These are phyloP conservation scores for Eragrostis tef DNA, from an alignment of 202 grass and related monocot genomes.

Conservation along the genomic window DNA sequence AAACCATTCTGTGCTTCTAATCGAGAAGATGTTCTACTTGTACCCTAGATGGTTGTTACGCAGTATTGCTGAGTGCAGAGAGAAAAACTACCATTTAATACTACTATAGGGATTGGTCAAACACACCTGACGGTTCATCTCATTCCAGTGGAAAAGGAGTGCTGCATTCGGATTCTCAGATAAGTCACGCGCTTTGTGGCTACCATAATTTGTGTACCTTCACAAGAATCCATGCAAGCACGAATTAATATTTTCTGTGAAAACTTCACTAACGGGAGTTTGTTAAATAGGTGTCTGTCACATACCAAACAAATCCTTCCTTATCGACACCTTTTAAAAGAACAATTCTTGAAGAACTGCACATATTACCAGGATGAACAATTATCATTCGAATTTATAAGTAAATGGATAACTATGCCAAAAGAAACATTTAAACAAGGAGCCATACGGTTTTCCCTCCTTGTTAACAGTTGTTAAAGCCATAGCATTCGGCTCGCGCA, in stretches of 20 bases:
- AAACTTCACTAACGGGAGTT: background rate
- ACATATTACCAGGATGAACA: conserved; percentile 31
- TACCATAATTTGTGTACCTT: conserved; percentile 94
- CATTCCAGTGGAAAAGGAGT: conserved; percentile 93
- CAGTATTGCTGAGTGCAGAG: background rate
- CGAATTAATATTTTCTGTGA: background rate
- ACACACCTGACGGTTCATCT: conserved; percentile 85
- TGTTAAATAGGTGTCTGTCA: conserved; percentile 18
- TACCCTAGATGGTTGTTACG: background rate
- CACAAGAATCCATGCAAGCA: conserved; percentile 34
- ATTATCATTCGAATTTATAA: conserved; percentile 27
- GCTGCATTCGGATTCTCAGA: conserved; percentile 80
- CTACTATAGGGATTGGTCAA: conserved; percentile 17
- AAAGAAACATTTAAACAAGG: conserved; percentile 38
- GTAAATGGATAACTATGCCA: conserved; percentile 9
- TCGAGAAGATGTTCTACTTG: conserved; percentile 18
- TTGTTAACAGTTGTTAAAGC: conserved; percentile 78
- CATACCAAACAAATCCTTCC: conserved; percentile 82
- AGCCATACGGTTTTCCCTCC: conserved; percentile 75
- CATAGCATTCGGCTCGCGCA: conserved; percentile 94
- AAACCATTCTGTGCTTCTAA: background rate
- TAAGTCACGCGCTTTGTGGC: conserved; percentile 75
- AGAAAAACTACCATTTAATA: conserved; percentile 19
- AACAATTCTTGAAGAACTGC: conserved; percentile 90
- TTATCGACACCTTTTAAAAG: conserved; percentile 90